These are phyloP conservation scores for Hygrophoropsis aurantiaca DNA, from an alignment of 768 basidiomycete species.

Conservation along the genomic window DNA sequence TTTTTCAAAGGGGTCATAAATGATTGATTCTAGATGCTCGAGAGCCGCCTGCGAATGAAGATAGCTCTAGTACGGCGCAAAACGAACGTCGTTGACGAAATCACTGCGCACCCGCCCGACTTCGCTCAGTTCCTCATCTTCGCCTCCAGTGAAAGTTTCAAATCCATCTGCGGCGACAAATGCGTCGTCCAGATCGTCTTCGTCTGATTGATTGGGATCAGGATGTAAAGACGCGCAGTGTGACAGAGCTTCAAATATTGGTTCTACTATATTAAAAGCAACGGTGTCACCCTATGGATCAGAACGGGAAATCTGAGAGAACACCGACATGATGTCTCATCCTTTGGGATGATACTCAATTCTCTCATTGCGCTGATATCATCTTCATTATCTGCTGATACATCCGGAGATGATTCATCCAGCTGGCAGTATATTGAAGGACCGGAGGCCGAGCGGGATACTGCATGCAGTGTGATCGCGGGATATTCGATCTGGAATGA, in stretches of 20 bases:
- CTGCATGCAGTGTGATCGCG: constrained; percentile 89
- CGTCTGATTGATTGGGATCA: constrained; percentile 47
- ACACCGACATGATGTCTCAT: constrained; percentile 57
- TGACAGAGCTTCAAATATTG: constrained; percentile 86
- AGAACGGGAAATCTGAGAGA: background rate
- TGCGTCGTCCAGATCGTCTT: constrained; percentile 51
- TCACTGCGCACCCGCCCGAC: constrained; percentile 93
- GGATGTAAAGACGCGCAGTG: constrained; percentile 84
- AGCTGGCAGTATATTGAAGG: constrained; percentile 93
- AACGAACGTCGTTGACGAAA: constrained; percentile 77
- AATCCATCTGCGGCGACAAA: constrained; percentile 51
- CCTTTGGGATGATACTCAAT: constrained; percentile 70
- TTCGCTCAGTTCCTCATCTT: constrained; percentile 74
- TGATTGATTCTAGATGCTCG: constrained; percentile 80
- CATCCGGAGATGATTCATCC: constrained; percentile 56
- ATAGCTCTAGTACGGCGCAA: constrained; percentile 77
- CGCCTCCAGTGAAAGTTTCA: constrained; percentile 54
- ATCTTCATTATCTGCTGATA: constrained; percentile 35
- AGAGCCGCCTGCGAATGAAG: constrained; percentile 65
- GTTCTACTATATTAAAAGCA: constrained; percentile 55
- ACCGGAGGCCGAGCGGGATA: constrained; percentile 65
- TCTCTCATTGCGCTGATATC: constrained; percentile 70
- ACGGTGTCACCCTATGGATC: constrained; percentile 3
- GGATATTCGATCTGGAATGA: constrained; percentile 90
- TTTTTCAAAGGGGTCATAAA: constrained; percentile 47